Evolutionary conservation across 1,139 yeast genomes (phyloP).

Genomic region (Pichia sp.): DNA sequence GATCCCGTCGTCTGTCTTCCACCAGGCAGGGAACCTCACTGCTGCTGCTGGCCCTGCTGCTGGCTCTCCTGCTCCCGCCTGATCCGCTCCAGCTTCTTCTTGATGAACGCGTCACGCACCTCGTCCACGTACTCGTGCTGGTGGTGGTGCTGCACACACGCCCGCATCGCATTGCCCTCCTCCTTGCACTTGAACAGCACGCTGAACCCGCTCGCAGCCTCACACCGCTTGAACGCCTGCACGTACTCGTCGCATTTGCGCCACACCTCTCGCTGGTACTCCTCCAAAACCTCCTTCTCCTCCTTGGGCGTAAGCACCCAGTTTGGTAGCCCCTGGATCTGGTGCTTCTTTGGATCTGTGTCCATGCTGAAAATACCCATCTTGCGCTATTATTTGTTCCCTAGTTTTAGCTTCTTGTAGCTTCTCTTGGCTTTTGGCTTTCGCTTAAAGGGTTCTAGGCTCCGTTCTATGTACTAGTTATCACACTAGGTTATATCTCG

Average conservation of each 20-base stretch:
- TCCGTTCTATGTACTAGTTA: too few relatives aligned
- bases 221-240: constrained; percentile 47
- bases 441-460: too few relatives aligned
- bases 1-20: too few relatives aligned
- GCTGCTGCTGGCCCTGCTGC: neutral
- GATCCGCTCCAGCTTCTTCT: constrained; percentile 40
- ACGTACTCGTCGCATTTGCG: constrained; percentile 63
- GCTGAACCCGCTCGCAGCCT: constrained; percentile 43
- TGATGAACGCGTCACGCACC: constrained; percentile 59
- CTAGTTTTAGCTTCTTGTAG: neutral
- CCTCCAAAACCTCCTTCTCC: constrained; percentile 70
- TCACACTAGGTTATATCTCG: too few relatives aligned
- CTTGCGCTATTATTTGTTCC: neutral
- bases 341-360: neutral
- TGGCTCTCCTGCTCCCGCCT: constrained; percentile 7
- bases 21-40: too few relatives aligned
- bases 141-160: constrained; percentile 65
- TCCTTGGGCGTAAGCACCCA: constrained; percentile 87
- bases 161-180: constrained; percentile 53
- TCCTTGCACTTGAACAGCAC: constrained; percentile 48
- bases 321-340: constrained; percentile 43
- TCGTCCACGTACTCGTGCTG: constrained; percentile 61
- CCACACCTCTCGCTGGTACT: constrained; percentile 73
- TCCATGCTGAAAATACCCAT: constrained; percentile 1
- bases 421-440: too few relatives aligned